These are phyloP conservation scores for Crepidotus variabilis DNA, from an alignment of 768 basidiomycete genomes.

Conservation along the genomic window DNA sequence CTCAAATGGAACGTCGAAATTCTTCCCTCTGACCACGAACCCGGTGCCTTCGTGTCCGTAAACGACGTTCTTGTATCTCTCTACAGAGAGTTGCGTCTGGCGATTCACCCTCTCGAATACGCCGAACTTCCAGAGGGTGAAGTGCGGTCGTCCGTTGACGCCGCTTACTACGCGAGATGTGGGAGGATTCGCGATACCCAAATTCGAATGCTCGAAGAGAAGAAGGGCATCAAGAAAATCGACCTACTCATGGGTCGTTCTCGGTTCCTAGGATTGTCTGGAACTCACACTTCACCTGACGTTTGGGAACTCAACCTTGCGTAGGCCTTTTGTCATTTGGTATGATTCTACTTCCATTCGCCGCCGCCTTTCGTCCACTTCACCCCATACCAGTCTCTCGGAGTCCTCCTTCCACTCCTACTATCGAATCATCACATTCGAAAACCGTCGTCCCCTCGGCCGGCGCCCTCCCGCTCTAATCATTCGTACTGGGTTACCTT, in stretches of 20 bases:
- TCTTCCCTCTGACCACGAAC: constrained; percentile 18
- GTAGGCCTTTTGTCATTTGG: constrained; percentile 8
- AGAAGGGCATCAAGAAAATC: constrained; percentile 50
- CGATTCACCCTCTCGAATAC: constrained; percentile 44
- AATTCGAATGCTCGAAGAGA: constrained; percentile 31
- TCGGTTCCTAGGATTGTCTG: constrained; percentile 47
- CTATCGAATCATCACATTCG: neutral
- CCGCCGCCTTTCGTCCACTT: constrained; percentile 3
- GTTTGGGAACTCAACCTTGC: constrained; percentile 42
- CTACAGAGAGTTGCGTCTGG: constrained; percentile 42
- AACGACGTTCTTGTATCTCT: constrained; percentile 46
- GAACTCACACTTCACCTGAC: constrained; percentile 34
- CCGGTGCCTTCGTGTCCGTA: constrained; percentile 35
- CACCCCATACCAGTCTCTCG: neutral
- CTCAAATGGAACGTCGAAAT: constrained; percentile 33
- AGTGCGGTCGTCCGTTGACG: constrained; percentile 31
- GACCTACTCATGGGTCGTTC: constrained; percentile 48
- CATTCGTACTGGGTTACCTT: too few species aligned
- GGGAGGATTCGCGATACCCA: constrained; percentile 26
- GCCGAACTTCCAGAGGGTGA: constrained; percentile 28
- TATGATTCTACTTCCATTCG: neutral
- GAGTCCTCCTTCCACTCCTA: neutral
- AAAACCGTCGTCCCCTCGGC: neutral
- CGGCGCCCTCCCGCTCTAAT: neutral
- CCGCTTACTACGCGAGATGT: constrained; percentile 44